Conservation (phyloP, 192 early-diverging fungal species). For the Coemansia sp. region DNA sequence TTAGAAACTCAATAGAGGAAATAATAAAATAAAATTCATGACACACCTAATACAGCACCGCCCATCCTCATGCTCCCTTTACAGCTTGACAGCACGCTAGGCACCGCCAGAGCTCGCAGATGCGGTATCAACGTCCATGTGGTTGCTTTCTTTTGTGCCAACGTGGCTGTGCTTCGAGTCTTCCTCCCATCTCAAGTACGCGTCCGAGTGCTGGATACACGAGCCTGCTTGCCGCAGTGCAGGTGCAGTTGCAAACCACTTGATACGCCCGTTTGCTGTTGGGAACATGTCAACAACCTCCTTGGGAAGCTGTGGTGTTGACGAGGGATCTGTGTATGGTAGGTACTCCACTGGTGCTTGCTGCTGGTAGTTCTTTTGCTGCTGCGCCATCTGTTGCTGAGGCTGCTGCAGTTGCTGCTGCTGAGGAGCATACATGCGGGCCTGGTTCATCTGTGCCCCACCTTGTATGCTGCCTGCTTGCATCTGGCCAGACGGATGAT, state of each 20-base stretch:
- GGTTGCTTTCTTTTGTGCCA: not conserved
- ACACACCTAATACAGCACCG: not conserved
- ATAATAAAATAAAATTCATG: not conserved
- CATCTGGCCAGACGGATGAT: constrained; percentile 4
- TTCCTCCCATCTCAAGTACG: constrained; percentile 35
- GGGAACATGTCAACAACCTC: constrained; percentile 41
- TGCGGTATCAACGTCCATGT: not conserved
- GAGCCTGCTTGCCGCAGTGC: constrained; percentile 1
- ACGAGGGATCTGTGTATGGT: constrained; percentile 18
- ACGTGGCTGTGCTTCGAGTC: not conserved
- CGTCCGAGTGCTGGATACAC: constrained; percentile 22
- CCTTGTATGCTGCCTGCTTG: not conserved
- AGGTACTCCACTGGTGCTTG: constrained; percentile 9
- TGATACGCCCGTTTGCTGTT: constrained; percentile 27
- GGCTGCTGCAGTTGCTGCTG: constrained; percentile 22
- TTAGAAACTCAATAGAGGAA: too few species aligned
- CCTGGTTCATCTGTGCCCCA: not conserved
- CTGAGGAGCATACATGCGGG: constrained; percentile 8
- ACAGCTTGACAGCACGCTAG: not conserved
- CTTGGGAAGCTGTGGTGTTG: constrained; percentile 30
- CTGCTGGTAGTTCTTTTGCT: not conserved
- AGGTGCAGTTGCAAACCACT: constrained; percentile 47
- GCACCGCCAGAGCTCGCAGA: not conserved
- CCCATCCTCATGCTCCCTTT: not conserved
- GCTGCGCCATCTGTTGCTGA: constrained; percentile 12